Conservation (phyloP, 495 filamentous ascomycete genomes). For the Aspergillus hancockii region DNA sequence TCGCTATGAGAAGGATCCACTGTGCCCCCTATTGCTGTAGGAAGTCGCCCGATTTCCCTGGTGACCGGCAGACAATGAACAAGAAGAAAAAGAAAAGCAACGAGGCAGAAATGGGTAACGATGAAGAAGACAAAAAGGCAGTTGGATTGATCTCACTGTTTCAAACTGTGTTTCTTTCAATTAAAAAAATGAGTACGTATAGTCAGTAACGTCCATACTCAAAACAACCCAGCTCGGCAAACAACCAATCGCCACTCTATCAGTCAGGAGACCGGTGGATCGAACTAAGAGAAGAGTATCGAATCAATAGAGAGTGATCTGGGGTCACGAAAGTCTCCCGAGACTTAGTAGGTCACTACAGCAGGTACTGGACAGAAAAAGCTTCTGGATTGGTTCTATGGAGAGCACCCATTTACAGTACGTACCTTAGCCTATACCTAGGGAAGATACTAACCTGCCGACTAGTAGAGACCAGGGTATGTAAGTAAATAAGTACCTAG, state of each 20-base stretch:
- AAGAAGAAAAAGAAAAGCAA: slow-evolving; percentile 1
- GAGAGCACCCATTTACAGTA: neutral
- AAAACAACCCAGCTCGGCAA: neutral
- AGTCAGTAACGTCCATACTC: neutral
- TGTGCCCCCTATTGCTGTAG: slow-evolving; percentile 19
- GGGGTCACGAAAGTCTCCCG: slow-evolving; percentile 19
- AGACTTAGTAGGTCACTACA: slow-evolving; percentile 15
- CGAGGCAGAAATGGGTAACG: neutral
- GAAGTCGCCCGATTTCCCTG: slow-evolving; percentile 17
- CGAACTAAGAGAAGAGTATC: slow-evolving; percentile 8
- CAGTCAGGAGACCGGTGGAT: slow-evolving; percentile 19
- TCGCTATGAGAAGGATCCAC: slow-evolving; percentile 19
- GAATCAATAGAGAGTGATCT: slow-evolving; percentile 22
- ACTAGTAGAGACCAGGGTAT: neutral
- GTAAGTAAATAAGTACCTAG: neutral
- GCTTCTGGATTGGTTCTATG: slow-evolving; percentile 20
- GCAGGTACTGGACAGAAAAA: slow-evolving; percentile 16
- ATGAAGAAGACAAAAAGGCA: neutral
- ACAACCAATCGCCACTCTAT: slow-evolving; percentile 9
- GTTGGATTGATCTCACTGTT: neutral
- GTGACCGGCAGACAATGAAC: slow-evolving; percentile 12
- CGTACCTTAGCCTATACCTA: neutral
- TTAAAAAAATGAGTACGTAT: neutral
- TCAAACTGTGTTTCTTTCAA: neutral
- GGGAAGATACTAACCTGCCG: neutral